Percentiles rank a stretch among this genome's conserved stretches.
Conservation (phyloP, 352 stramenopile genomes). For the Globisporangium barbulae region DNA sequence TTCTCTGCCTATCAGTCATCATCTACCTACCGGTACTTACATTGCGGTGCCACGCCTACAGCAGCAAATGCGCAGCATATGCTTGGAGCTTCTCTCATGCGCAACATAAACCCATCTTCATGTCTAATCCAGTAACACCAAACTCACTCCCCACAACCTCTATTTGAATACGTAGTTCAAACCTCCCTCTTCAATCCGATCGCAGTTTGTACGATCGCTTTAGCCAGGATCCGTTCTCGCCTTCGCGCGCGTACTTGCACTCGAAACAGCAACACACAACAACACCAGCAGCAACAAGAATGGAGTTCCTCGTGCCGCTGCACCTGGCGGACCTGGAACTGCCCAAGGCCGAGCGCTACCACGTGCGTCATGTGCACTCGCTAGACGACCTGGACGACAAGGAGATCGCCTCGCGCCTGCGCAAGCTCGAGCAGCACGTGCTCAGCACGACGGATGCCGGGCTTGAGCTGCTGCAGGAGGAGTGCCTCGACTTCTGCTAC, state of each 20-base stretch:
- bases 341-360: slow-evolving; percentile 58
- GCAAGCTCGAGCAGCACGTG: slow-evolving; percentile 51
- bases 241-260: slow-evolving; percentile 10
- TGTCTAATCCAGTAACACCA: neutral
- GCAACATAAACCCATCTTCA: neutral
- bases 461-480: slow-evolving; percentile 49
- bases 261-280: slow-evolving; percentile 1
- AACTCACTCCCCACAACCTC: neutral
- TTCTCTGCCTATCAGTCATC: neutral
- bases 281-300: slow-evolving; percentile 11
- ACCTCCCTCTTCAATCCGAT: neutral
- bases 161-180: neutral
- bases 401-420: slow-evolving; percentile 41
- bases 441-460: slow-evolving; percentile 49
- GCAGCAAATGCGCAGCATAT: neutral
- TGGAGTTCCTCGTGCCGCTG: slow-evolving; percentile 80
- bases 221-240: neutral
- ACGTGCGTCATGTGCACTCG: slow-evolving; percentile 56
- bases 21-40: neutral
- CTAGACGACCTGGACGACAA: slow-evolving; percentile 49
- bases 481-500: slow-evolving; percentile 71
- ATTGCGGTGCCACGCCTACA: neutral
- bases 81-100: neutral
- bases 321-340: slow-evolving; percentile 75
- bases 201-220: slow-evolving; percentile 8